Base-by-base conservation (phyloP, 805 yeast species). In the Saccharomycopsis sp. region DNA sequence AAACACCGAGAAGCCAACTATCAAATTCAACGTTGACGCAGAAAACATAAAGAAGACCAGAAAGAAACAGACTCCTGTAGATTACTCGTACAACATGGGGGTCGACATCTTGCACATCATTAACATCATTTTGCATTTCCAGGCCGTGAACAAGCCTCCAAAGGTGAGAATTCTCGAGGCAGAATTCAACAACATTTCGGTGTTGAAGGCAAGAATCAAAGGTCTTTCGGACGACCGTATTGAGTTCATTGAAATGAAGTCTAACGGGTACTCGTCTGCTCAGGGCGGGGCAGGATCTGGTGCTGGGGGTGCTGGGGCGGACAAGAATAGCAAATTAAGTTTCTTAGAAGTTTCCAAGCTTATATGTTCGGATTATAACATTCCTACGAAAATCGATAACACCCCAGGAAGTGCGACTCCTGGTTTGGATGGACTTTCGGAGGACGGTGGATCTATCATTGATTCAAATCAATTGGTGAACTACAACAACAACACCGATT, bases 71-170 rank as follows among this genome's bases (percentile, higher is more conserved):
- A 59, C 52, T 23, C 63, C 64, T 17, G 62, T 59, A 15, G 62
- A 62, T 41, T 60, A 62, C 22, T 55, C 62, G n/a, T 62, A 62
- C 38, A 59, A 56, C 52, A 62, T 62, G 64, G 64, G 64, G n/a
- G 61, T 62, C n/a, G 64, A 62, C 49, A 58, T 62, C 44, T 57
- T 59, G 34, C 64, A 62, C 52, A 54, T 62, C 19, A 62, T 62
- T 47, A 60, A 60, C 34, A 62, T 62, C 35, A 62, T 62, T 52
- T 53, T 62, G 25, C 64, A 62, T 57, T 62, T 62, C 54, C 62
- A 60, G 41, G 63, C 62, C 3, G 62, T 62, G 17, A 62, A 62
- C 50, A 62, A 62, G 41, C 63, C 60, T 24, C 64, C 64, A 47
- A 62, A 62, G 50, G 62, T 62, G 25, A 42, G 64, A 34, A 62